Evolutionary conservation across 176 grass and related monocot genomes (phyloP).

Genomic region (sorghum (Sorghum bicolor)): Sorghum_bicolor_NCBIv3 NC_012871.2:13874501-13875000

Average conservation of each 20-base stretch:
- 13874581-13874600: too few species aligned
- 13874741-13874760: neutral
- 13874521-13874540: slow-evolving; percentile 74
- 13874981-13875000: neutral
- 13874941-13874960: neutral
- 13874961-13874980: neutral
- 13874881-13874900: neutral
- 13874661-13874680: neutral
- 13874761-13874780: neutral
- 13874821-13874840: neutral
- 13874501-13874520: slow-evolving; percentile 70
- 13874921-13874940: neutral
- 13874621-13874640: neutral
- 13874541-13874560: neutral
- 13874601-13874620: neutral
- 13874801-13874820: neutral
- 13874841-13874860: neutral
- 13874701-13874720: neutral
- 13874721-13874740: neutral
- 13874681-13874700: neutral
- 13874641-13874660: neutral
- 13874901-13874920: neutral
- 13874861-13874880: neutral
- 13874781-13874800: neutral
- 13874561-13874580: too few species aligned